Conservation (phyloP, 140 eudicot species). For the Cichorium intybus region DNA sequence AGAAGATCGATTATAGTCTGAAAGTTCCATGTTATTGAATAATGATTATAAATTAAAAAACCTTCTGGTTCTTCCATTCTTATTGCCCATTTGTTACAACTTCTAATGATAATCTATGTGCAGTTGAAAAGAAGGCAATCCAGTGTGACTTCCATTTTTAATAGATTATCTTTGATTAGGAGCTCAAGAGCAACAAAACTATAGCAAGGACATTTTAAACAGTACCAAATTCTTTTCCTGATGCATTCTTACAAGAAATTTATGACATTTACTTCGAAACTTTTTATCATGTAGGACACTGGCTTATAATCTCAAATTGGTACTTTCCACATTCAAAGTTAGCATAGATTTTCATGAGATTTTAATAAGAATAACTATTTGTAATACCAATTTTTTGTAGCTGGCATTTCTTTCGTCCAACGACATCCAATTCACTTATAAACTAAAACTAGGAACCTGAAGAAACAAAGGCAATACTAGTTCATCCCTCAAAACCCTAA, state of each 20-base stretch:
- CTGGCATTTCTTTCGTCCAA: not conserved
- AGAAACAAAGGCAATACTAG: not conserved
- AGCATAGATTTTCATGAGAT: not conserved
- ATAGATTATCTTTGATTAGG: not conserved
- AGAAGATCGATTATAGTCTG: not conserved
- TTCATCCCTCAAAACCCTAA: slow-evolving; percentile 22
- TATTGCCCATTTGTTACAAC: not conserved
- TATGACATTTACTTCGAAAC: not conserved
- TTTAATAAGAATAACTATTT: not conserved
- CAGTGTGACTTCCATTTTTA: too few relatives aligned
- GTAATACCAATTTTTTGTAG: not conserved
- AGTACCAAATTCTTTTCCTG: slow-evolving; percentile 3
- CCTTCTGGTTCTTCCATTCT: slow-evolving; percentile 3
- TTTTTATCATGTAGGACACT: slow-evolving; percentile 3
- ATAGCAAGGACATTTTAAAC: slow-evolving; percentile 5
- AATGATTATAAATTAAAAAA: too few relatives aligned
- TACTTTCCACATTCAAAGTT: not conserved
- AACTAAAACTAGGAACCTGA: not conserved
- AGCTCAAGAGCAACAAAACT: not conserved
- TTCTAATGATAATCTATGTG: not conserved
- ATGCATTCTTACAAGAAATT: too few relatives aligned
- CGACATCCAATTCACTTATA: slow-evolving; percentile 2
- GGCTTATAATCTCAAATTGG: slow-evolving; percentile 3
- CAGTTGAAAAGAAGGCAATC: too few relatives aligned
- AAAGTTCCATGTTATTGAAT: not conserved